Evolutionary conservation across 2,329 filamentous ascomycete species (phyloP).

Genomic region (Aspergillus fischeri): DNA sequence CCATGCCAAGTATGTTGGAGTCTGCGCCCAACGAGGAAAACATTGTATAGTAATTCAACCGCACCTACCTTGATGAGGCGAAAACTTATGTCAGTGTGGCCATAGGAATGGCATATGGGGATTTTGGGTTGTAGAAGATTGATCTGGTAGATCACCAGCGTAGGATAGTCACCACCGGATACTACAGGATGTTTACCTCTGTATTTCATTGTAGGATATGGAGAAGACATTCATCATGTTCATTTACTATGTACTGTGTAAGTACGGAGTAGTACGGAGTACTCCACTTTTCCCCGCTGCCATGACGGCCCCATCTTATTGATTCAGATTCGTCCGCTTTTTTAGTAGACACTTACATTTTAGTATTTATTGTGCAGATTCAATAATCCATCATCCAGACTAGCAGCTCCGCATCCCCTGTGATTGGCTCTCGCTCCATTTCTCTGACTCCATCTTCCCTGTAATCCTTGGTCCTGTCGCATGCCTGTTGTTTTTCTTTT

Average conservation of each 20-base stretch:
- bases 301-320: slow-evolving; percentile 13
- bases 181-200: not conserved
- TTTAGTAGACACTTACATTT: not conserved
- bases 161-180: not conserved
- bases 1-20: slow-evolving; percentile 1
- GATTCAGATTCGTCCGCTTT: slow-evolving; percentile 3
- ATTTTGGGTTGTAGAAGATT: not conserved
- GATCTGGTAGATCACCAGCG: not conserved
- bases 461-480: slow-evolving; percentile 8
- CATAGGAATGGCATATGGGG: not conserved
- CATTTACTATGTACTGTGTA: not conserved
- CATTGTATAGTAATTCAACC: not conserved
- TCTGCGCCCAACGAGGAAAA: slow-evolving; percentile 6
- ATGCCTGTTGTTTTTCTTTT: slow-evolving; percentile 9
- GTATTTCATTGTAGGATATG: not conserved
- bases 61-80: not conserved
- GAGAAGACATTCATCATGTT: not conserved
- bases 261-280: not conserved
- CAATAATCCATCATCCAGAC: slow-evolving; percentile 4
- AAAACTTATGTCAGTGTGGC: not conserved
- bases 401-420: slow-evolving; percentile 3
- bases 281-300: slow-evolving; percentile 17
- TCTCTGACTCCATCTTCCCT: not conserved
- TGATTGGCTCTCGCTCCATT: not conserved
- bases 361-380: not conserved